Evolutionary conservation across 306 rosid genomes (phyloP).

Genomic region (Vicia sativa): DNA sequence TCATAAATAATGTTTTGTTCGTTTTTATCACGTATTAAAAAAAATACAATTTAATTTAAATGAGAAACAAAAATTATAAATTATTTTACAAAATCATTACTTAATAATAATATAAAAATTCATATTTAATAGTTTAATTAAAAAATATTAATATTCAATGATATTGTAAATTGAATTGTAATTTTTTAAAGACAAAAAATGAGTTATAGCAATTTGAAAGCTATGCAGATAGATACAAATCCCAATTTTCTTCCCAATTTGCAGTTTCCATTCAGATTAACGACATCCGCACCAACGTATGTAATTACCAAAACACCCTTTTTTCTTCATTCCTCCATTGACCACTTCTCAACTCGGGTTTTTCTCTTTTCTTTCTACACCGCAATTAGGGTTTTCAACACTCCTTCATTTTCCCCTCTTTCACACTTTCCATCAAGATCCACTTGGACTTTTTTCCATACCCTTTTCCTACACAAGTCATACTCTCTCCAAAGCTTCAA

Average conservation of each 20-base stretch:
- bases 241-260: not conserved
- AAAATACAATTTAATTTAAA: too few relatives aligned
- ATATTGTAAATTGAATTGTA: too few relatives aligned
- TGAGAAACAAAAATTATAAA: too few relatives aligned
- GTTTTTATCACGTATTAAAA: too few relatives aligned
- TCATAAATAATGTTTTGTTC: too few relatives aligned
- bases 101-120: too few relatives aligned
- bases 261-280: not conserved
- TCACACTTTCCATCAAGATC: slow-evolving; percentile 30
- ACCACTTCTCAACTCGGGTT: slow-evolving; percentile 24
- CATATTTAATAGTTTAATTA: too few relatives aligned
- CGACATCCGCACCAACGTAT: slow-evolving; percentile 6
- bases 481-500: slow-evolving; percentile 40
- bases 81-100: too few relatives aligned
- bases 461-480: slow-evolving; percentile 19
- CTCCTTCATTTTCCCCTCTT: slow-evolving; percentile 17
- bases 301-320: slow-evolving; percentile 27
- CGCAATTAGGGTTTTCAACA: slow-evolving; percentile 36
- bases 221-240: not conserved
- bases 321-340: slow-evolving; percentile 21
- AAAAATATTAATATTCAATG: too few relatives aligned
- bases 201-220: too few relatives aligned
- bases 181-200: too few relatives aligned
- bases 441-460: not conserved
- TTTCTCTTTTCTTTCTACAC: slow-evolving; percentile 9